phyloP scores from a whole-genome alignment of 495 filamentous ascomycete species.

The Friedmanniomyces endolithicus region DNA sequence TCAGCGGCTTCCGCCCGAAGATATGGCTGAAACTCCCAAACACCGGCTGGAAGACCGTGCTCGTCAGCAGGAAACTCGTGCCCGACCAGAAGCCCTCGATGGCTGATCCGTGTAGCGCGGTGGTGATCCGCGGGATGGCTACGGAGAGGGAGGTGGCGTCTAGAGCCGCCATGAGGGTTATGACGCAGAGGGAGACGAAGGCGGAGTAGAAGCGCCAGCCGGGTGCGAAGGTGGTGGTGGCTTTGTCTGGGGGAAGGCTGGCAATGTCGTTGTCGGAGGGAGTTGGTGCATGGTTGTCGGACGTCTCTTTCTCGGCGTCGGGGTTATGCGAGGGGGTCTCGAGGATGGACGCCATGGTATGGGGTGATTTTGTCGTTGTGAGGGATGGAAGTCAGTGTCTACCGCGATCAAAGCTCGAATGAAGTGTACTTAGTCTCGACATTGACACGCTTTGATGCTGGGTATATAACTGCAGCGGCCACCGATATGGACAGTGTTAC shows the following conservation, averaged over 20 bases:
- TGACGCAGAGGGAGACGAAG: slow-evolving; percentile 46
- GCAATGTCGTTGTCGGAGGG: not conserved
- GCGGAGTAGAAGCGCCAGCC: slow-evolving; percentile 32
- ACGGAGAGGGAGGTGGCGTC: slow-evolving; percentile 66
- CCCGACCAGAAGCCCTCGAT: slow-evolving; percentile 51
- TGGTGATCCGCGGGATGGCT: slow-evolving; percentile 50
- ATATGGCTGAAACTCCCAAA: slow-evolving; percentile 38
- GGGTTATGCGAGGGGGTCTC: not conserved
- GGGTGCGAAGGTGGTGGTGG: slow-evolving; percentile 31
- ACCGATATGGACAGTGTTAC: not conserved
- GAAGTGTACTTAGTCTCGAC: not conserved
- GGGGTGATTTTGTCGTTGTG: too few species aligned
- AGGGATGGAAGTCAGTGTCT: not conserved
- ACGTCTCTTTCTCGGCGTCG: not conserved
- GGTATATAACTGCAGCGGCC: not conserved
- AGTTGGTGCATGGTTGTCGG: not conserved
- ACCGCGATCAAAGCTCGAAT: not conserved
- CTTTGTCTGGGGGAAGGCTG: too few species aligned
- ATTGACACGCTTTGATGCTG: too few species aligned
- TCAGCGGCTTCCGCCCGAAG: slow-evolving; percentile 36
- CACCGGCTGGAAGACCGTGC: slow-evolving; percentile 32
- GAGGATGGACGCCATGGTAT: not conserved
- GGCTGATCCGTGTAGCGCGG: slow-evolving; percentile 38
- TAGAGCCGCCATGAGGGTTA: slow-evolving; percentile 56
- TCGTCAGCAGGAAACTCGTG: slow-evolving; percentile 42